A percentile compares a stretch with the other conserved stretches of the same genome.
Conservation (phyloP, 2,329 filamentous ascomycete genomes). For the Berkeleyomyces basicola region DNA sequence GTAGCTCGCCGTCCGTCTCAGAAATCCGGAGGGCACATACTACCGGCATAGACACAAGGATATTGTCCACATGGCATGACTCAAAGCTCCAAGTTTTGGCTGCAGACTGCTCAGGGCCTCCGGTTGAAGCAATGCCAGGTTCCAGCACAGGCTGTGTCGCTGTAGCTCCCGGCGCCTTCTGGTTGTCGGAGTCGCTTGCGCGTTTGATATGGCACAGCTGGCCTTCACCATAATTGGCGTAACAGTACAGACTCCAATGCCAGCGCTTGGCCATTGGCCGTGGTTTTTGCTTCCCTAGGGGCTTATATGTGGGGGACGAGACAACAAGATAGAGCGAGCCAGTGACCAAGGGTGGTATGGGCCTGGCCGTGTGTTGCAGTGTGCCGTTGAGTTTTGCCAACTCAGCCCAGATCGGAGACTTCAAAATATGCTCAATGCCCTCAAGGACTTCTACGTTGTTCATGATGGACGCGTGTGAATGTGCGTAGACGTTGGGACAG, state of each 20-base stretch:
- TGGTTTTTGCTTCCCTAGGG: conserved; percentile 4
- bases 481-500: not conserved
- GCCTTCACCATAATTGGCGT: not conserved
- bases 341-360: not conserved
- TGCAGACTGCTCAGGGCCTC: not conserved
- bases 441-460: not conserved
- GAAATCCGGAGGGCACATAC: conserved; percentile 12
- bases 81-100: conserved; percentile 6
- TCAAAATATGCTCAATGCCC: not conserved
- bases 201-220: conserved; percentile 7
- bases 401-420: not conserved
- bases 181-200: not conserved
- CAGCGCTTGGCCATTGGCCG: conserved; percentile 11
- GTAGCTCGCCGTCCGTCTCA: conserved; percentile 3
- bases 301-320: conserved; percentile 11
- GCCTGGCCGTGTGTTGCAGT: not conserved
- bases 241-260: conserved; percentile 12
- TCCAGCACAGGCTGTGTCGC: not conserved
- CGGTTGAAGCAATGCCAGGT: not conserved
- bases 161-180: not conserved
- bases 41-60: conserved; percentile 3
- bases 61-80: not conserved
- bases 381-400: not conserved
- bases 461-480: not conserved
- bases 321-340: conserved; percentile 9